phyloP scores from a whole-genome alignment of 108 stramenopile species.

The Cyclostephanos tholiformis region DNA sequence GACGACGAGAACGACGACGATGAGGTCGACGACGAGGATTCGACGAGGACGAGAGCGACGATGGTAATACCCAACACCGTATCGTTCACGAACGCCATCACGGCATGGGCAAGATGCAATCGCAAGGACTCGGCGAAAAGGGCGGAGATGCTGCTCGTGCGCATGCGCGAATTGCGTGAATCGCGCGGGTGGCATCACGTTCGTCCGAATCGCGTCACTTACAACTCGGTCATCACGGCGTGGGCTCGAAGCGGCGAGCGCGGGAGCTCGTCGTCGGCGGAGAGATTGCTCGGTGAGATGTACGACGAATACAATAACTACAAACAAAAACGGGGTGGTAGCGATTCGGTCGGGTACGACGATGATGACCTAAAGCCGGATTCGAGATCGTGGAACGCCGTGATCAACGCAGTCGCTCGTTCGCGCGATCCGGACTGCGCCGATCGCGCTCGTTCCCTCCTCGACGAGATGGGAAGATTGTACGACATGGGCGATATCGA shows the following conservation, averaged over 20 bases:
- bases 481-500: constrained; percentile 46
- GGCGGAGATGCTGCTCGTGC: constrained; percentile 45
- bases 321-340: background rate
- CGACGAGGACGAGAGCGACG: background rate
- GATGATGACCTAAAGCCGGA: constrained; percentile 33
- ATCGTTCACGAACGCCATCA: constrained; percentile 59
- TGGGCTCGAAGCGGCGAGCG: constrained; percentile 46
- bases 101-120: constrained; percentile 62
- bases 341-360: too few species aligned
- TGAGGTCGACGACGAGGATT: background rate
- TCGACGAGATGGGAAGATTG: constrained; percentile 51
- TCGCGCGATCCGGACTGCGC: constrained; percentile 37
- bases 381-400: constrained; percentile 39
- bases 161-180: constrained; percentile 28
- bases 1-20: constrained; percentile 1
- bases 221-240: constrained; percentile 61
- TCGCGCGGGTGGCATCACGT: constrained; percentile 43
- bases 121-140: constrained; percentile 48
- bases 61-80: constrained; percentile 45
- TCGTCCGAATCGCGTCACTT: constrained; percentile 65
- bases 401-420: constrained; percentile 54
- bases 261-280: constrained; percentile 33
- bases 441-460: constrained; percentile 40
- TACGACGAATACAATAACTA: constrained; percentile 37
- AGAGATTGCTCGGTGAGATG: constrained; percentile 49